Evolutionary conservation across 352 stramenopile genomes (phyloP).

Genomic region (Phytopythium chamaehyphon): DNA sequence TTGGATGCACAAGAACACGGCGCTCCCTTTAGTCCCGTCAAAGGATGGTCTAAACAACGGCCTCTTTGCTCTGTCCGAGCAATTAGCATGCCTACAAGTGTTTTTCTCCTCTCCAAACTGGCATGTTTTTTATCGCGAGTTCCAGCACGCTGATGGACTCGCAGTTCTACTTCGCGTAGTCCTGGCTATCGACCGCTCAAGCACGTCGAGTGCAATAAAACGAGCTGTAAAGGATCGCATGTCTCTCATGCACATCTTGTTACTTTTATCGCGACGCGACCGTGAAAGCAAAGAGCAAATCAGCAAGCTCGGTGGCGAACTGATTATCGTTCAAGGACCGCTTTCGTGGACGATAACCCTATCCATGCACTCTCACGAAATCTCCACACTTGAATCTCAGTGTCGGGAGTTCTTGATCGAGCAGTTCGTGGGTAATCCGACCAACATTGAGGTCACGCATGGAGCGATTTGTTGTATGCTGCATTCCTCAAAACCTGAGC

Average conservation of each 20-base stretch:
- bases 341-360: slow-evolving; percentile 16
- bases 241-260: slow-evolving; percentile 31
- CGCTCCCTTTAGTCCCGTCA: background rate
- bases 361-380: slow-evolving; percentile 9
- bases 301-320: slow-evolving; percentile 36
- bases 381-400: slow-evolving; percentile 15
- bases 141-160: slow-evolving; percentile 51
- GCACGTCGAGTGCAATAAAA: slow-evolving; percentile 6
- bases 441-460: slow-evolving; percentile 20
- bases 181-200: slow-evolving; percentile 17
- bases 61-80: slow-evolving; percentile 32
- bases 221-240: slow-evolving; percentile 20
- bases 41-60: slow-evolving; percentile 1
- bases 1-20: slow-evolving; percentile 58
- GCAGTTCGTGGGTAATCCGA: slow-evolving; percentile 48
- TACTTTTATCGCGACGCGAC: slow-evolving; percentile 36
- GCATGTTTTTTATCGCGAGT: slow-evolving; percentile 41
- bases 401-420: slow-evolving; percentile 51
- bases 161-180: slow-evolving; percentile 38
- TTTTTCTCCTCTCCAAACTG: slow-evolving; percentile 39
- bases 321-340: slow-evolving; percentile 35
- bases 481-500: slow-evolving; percentile 12
- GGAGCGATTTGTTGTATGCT: slow-evolving; percentile 43
- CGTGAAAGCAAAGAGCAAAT: slow-evolving; percentile 41
- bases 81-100: slow-evolving; percentile 43